Evolutionary conservation across 2,329 filamentous ascomycete species (phyloP), one percentile per base, ranked within the genome.

Genomic region (Phialocephala sp.): DNA sequence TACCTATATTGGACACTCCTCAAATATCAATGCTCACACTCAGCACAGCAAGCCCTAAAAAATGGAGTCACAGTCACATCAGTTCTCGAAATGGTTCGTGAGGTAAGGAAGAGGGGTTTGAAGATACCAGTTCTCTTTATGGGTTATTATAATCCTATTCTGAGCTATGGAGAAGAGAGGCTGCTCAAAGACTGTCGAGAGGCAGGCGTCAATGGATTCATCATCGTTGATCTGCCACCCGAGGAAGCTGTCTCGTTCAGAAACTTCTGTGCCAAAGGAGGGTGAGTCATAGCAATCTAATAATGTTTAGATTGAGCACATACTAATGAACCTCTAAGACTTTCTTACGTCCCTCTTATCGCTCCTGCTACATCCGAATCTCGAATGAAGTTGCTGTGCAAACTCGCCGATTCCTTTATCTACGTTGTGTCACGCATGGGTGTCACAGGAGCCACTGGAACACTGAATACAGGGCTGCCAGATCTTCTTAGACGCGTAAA

Each of bases 401-500:
- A 92, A 78, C 94, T 99, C 69, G 95, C 95, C 76, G 94, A 98
- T 80, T 97, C 94, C 3, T 99, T 98, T 83, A 97, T 99, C 80
- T 99, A 99, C 78, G 94, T 99, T 68, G 95, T 99, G 63, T 98
- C 94, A 32, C 87, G 94, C 73, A 96, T 97, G 91, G 95, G 95
- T 73, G 94, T 98, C 64, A 99, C 95, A 11, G 95, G 95, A 73
- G 95, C 93, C 15, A 90, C 89, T 0, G 94, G 94, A 39, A 89
- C 88, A 32, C 81, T 99, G 74, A 97, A 92, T 78, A 84, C 89
- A 54, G 89, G 91, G 65, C 86, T 99, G 39, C 93, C 94, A 15
- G 89, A 91, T 60, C 86, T 99, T 43, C 83, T 99, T 65, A 86
- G 87, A 64, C 89, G 92, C 45, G 95, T 99, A 32, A 95, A 97